Evolutionary conservation across 2,329 filamentous ascomycete genomes (phyloP).

Genomic region (Eurotiales sp.): DNA sequence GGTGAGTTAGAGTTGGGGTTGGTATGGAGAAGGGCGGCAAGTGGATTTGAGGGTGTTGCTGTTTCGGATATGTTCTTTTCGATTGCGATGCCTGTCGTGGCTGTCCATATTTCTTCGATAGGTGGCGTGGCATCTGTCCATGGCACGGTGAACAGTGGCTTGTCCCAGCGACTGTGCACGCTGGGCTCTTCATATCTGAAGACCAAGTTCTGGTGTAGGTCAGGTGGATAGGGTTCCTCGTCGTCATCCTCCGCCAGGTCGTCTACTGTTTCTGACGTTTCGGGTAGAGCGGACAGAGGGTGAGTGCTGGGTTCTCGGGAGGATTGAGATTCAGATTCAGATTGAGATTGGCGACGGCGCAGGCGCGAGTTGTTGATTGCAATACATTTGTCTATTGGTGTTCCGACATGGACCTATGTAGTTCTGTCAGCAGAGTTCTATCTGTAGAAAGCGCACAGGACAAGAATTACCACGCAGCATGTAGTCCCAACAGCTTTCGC

Average conservation of each 20-base stretch:
- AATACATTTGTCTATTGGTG: constrained; percentile 52
- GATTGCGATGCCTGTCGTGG: constrained; percentile 42
- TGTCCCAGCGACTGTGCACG: constrained; percentile 63
- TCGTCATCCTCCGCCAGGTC: constrained; percentile 15
- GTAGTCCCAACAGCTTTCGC: constrained; percentile 60
- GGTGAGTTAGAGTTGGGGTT: not conserved
- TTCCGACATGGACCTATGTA: constrained; percentile 55
- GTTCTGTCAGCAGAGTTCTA: not conserved
- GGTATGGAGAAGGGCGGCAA: constrained; percentile 1
- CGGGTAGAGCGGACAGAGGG: too few relatives aligned
- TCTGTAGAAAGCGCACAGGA: not conserved
- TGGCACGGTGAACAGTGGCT: constrained; percentile 61
- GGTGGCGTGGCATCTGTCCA: constrained; percentile 55
- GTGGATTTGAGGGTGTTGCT: not conserved
- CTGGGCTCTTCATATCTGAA: constrained; percentile 67
- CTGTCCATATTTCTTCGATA: constrained; percentile 59
- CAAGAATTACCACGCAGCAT: constrained; percentile 54
- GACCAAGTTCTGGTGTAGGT: constrained; percentile 60
- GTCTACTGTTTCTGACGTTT: constrained; percentile 10
- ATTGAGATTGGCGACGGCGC: constrained; percentile 15
- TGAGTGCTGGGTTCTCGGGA: constrained; percentile 13
- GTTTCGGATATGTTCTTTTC: constrained; percentile 17
- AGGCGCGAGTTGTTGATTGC: constrained; percentile 49
- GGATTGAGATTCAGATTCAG: too few relatives aligned
- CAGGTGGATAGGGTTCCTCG: constrained; percentile 47